Evolutionary conservation across 371 early-diverging fungal genomes (phyloP), one percentile per base, ranked within the genome.

Genomic region (Rhizomucor miehei): DNA sequence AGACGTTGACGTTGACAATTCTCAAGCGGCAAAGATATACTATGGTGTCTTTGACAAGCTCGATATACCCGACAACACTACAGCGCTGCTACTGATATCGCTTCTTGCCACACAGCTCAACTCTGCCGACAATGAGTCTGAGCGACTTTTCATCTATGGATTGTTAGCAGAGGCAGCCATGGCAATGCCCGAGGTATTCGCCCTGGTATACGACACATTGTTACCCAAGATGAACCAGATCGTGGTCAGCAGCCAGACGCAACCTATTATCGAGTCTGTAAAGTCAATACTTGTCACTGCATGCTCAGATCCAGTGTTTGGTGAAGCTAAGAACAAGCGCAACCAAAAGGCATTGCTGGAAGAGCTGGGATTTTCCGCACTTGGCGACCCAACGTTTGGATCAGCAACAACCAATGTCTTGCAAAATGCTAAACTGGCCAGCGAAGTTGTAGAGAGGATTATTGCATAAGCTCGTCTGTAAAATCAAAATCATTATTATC

Each of bases 41-140:
- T 76, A 78, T 60, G 79, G 78, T 54, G 67, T 89, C 24, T 85
- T 89, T 63, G 88, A 88, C 58, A 73, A 75, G 51, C 54, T 84
- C 8, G 81, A 84, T 38, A 83, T 87, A 44, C 81, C 85, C 0
- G 85, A 87, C 63, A 75, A 82, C 57, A 85, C 85, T 21, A 87
- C 72, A 17, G 86, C 92, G 14, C 65, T 91, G 23, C 67, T 93
- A 57, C 68, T 89, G 39, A 82, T 89, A 11, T 87, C 92, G 1
- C 69, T 92, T 57, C 66, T 93, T 65, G 88, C 88, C 2, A 85
- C 89, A 0, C 86, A 93, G 74, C 73, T 95, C 50, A 86, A 94
- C 63, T 82, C 81, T 54, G 81, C 90, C 0, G 94, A 94, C 48
- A 83, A 82, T 19, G 93, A 92, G 53, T 80, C 87, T n/a, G 94